Evolutionary conservation across 306 rosid species (phyloP), one percentile per base, ranked within the genome.

Genomic region (Acacia melanoxylon): DNA sequence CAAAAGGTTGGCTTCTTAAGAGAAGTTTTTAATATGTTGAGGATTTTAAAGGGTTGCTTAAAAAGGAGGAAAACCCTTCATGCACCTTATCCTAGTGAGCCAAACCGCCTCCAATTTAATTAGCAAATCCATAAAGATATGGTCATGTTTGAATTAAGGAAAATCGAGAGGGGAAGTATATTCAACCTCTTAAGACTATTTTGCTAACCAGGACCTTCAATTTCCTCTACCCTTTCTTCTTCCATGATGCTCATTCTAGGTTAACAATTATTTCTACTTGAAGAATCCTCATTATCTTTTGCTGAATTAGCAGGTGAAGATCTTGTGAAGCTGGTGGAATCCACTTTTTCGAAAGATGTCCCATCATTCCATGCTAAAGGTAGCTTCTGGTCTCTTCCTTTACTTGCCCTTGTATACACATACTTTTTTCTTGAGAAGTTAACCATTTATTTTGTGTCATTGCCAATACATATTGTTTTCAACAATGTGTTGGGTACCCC

Each of bases 281-380:
- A 37, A 37, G 29, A n/a, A 37, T 68, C 16, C 16, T 73, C 15
- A 3, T 22, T 42, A 49, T 77, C 46, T 37, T 22, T 77, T 78
- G 35, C 24, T 37, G 46, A 61, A 45, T n/a, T 61, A 72, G 42
- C 84, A 85, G 89, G 89, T 48, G 72, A 78, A 40, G 87, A 78
- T 40, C 58, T 86, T 54, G 24, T 78, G 35, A 45, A 51, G 77
- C 61, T 87, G 72, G 87, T 85, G 52, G 84, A 85, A 48, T 86
- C 92, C 72, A 72, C 87, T 61, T 75, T 87, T 67, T 86, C 83
- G 31, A 72, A 78, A 69, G 66, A 24, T 83, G 49, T 85, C 81
- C 89, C 87, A 22, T 83, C 71, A 33, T 83, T 89, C 66, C 77
- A 71, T 78, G 70, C 74, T 48, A 75, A 72, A 86, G 87, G 90